phyloP scores from a whole-genome alignment of 352 stramenopile species.

The Phytophthora kernoviae region DNA sequence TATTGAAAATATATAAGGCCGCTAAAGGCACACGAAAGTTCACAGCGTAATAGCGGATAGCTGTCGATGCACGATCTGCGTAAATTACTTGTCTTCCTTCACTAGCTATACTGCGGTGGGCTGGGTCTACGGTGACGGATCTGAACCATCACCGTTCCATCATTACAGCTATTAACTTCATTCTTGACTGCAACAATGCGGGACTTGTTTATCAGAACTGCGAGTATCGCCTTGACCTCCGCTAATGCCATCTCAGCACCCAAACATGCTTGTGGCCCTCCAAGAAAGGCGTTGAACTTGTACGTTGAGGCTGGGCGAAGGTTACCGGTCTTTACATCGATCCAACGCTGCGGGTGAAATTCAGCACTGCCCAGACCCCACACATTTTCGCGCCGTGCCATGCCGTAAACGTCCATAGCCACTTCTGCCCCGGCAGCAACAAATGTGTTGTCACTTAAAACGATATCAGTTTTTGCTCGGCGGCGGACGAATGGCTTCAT shows the following conservation, averaged over 20 bases:
- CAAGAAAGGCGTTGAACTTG: constrained; percentile 68
- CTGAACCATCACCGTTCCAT: constrained; percentile 2
- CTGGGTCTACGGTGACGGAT: constrained; percentile 6
- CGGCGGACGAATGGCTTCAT: constrained; percentile 28
- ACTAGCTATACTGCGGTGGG: constrained; percentile 14
- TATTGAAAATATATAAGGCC: too few species aligned
- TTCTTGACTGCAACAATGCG: constrained; percentile 1
- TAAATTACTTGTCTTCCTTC: not conserved
- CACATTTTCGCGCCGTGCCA: constrained; percentile 44
- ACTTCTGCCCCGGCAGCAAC: constrained; percentile 47
- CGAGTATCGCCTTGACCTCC: constrained; percentile 52
- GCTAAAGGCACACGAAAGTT: too few species aligned
- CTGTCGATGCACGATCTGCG: too few species aligned
- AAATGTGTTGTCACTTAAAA: constrained; percentile 63
- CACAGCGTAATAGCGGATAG: too few species aligned
- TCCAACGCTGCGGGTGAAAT: constrained; percentile 65
- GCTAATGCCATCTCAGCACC: constrained; percentile 46
- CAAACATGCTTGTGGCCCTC: constrained; percentile 54
- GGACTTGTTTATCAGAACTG: constrained; percentile 22
- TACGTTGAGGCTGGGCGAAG: constrained; percentile 42
- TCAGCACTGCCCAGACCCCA: constrained; percentile 51
- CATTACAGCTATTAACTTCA: not conserved
- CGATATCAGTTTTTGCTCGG: constrained; percentile 51
- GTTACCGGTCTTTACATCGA: constrained; percentile 40
- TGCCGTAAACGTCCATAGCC: constrained; percentile 53